Evolutionary conservation across 129 eudicot genomes (phyloP), one percentile per base, ranked within the genome.

Genomic region (Flaveria ramosissima): DNA sequence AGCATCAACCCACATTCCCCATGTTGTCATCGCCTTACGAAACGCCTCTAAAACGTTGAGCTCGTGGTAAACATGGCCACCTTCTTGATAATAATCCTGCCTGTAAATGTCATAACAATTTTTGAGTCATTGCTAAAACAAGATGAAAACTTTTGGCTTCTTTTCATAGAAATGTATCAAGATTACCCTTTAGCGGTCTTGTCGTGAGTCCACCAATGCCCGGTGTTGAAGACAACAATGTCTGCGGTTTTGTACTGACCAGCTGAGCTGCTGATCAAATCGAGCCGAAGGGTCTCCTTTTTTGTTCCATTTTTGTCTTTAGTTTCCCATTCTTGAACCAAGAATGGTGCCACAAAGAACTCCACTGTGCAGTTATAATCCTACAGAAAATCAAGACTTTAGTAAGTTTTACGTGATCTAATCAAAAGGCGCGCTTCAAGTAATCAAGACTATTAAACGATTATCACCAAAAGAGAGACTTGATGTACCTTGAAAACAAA

Each of bases 1-100:
- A 21, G 89, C 78, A 78, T 95, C 99, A 26, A 95, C 77, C 99
- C 99, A 95, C 73, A 88, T 86, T 47, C 88, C 96, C 99, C 99
- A 95, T 41, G 99, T 91, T 23, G 97, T 88, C 72, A 91, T 57
- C 12, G 99, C 99, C 77, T 83, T 91, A 24, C 96, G 86, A 47
- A 90, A 95, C 11, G 99, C 99, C 76, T 91, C 96, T 26, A 78
- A 52, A 70, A 87, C 97, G 30, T 89, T 81, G 36, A 91, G 83
- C 55, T 91, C 90, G 7, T 74, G 62, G 43, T 86, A 89, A 6
- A 92, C 85, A 81, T 88, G 88, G 72, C 86, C 61, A 24, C 93
- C 93, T 86, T 88, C 93, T 81, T 88, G 93, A 81, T 85, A 88
- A 68, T 88, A 88, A 56, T 84, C 86, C 64, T 82, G 62, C 80